Evolutionary conservation across 1,284 basidiomycete genomes (phyloP), one percentile per base, ranked within the genome.

Genomic region (Leccinum solheimii): DNA sequence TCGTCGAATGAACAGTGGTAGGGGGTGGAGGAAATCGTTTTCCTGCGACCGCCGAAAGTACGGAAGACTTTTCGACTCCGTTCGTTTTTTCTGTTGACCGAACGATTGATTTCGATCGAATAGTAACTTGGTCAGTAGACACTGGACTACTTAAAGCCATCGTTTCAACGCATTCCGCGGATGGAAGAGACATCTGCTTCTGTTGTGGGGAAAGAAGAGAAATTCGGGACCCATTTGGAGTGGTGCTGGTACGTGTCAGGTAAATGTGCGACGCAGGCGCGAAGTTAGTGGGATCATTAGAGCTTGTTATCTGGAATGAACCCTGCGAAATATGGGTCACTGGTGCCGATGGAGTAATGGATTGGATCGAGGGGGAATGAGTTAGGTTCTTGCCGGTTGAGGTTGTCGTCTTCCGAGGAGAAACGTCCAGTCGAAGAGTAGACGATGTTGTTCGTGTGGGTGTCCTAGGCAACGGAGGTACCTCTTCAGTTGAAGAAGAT

Each of bases 61-160:
- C 61, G 10, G 67, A 64, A 7, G 62, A 40, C 10, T 11, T 52
- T 21, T 23, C 34, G 14, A 34, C 43, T 27, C 21, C 34, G 23
- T 59, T 57, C 19, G 27, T 21, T 19, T 58, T 30, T 30, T 70
- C 59, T 16, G 70, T 56, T 54, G 71, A 58, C 3, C 65, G 68
- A 59, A 76, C 72, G 13, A 76, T 74, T 11, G 72, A 69, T 60
- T 76, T 72, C 7, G 71, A 55, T 38, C 66, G 63, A 3, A 38
- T 26, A 1, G 53, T 11, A 11, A 55, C n/a, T 40, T 59, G 60
- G 26, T 19, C 49, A 27, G 53, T 7, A 58, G 62, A 34, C 3
- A 55, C 21, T 2, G 55, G 40, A 4, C 56, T 61, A 23, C 55
- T 54, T n/a, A 57, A 50, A 5, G 36, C 38, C 21, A 61, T 49